These are phyloP conservation scores for Encephalitozoon romaleae DNA, from an alignment of 371 early-diverging fungal genomes.

Conservation along the genomic window DNA sequence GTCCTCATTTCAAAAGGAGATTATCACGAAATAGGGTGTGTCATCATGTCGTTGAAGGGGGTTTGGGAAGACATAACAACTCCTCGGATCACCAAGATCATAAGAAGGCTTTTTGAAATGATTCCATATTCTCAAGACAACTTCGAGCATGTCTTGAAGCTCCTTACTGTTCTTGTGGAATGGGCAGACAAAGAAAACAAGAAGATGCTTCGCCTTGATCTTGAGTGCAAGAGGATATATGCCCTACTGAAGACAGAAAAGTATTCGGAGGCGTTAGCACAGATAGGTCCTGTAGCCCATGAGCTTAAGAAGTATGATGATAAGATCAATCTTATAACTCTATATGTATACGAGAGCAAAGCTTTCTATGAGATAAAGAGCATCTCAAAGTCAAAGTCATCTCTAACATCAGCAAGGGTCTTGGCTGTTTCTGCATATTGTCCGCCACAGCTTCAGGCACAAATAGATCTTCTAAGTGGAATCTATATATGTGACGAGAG, in stretches of 20 bases:
- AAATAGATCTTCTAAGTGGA: conserved; percentile 60
- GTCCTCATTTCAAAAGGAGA: background rate
- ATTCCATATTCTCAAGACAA: conserved; percentile 18
- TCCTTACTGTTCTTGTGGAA: conserved; percentile 51
- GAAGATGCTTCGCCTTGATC: conserved; percentile 57
- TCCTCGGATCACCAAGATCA: conserved; percentile 54
- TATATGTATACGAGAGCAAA: conserved; percentile 60
- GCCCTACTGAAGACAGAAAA: conserved; percentile 42
- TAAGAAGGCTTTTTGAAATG: conserved; percentile 44
- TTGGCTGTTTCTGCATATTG: conserved; percentile 56
- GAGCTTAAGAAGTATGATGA: conserved; percentile 61
- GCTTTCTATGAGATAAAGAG: conserved; percentile 59
- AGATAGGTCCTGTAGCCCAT: conserved; percentile 47
- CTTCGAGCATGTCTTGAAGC: conserved; percentile 1
- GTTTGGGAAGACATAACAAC: conserved; percentile 47
- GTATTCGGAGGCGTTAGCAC: conserved; percentile 51
- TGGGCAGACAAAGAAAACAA: conserved; percentile 56
- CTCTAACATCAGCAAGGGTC: conserved; percentile 59
- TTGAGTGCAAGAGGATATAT: conserved; percentile 56
- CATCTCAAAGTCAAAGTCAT: conserved; percentile 49
- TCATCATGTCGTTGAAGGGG: background rate
- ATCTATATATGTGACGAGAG: conserved; percentile 60
- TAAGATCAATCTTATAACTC: conserved; percentile 53
- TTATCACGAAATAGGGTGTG: background rate
- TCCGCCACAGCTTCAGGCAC: conserved; percentile 58